Evolutionary conservation across 495 filamentous ascomycete genomes (phyloP).

Genomic region (Jackrogersella minutella): DNA sequence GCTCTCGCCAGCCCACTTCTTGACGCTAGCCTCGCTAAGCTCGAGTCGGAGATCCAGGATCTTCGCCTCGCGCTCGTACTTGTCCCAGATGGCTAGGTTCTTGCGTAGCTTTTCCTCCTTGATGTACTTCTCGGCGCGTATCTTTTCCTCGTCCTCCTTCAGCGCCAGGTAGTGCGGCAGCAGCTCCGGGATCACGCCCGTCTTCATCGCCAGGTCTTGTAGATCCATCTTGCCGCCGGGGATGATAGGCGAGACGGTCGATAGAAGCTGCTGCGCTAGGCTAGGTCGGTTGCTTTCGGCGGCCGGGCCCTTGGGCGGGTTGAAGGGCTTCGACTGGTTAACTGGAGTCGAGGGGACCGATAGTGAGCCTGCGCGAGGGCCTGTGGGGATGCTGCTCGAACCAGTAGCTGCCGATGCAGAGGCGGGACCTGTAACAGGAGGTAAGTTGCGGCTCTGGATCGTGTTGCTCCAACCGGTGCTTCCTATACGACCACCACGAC

Average conservation of each 20-base stretch:
- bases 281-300: conserved; percentile 48
- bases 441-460: conserved; percentile 46
- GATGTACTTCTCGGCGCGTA: conserved; percentile 52
- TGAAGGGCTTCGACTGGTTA: conserved; percentile 53
- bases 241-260: conserved; percentile 51
- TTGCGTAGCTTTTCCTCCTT: conserved; percentile 57
- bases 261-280: conserved; percentile 52
- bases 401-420: conserved; percentile 43
- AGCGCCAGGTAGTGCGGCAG: conserved; percentile 49
- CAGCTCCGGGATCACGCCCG: conserved; percentile 51
- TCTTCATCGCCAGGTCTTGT: conserved; percentile 37
- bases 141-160: conserved; percentile 56
- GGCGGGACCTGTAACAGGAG: conserved; percentile 44
- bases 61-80: conserved; percentile 54
- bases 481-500: conserved; percentile 51
- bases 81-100: conserved; percentile 52
- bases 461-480: conserved; percentile 47
- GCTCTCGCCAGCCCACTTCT: conserved; percentile 56
- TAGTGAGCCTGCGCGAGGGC: conserved; percentile 48
- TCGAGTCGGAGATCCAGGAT: conserved; percentile 55
- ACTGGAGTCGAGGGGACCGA: conserved; percentile 39
- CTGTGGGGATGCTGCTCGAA: conserved; percentile 52
- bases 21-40: conserved; percentile 53
- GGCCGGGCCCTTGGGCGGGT: conserved; percentile 59
- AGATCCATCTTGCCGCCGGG: conserved; percentile 56